Percentiles rank a stretch among this genome's conserved stretches.
Evolutionary conservation across 306 rosid genomes (phyloP).

Genomic region (Quercus agrifolia): DNA sequence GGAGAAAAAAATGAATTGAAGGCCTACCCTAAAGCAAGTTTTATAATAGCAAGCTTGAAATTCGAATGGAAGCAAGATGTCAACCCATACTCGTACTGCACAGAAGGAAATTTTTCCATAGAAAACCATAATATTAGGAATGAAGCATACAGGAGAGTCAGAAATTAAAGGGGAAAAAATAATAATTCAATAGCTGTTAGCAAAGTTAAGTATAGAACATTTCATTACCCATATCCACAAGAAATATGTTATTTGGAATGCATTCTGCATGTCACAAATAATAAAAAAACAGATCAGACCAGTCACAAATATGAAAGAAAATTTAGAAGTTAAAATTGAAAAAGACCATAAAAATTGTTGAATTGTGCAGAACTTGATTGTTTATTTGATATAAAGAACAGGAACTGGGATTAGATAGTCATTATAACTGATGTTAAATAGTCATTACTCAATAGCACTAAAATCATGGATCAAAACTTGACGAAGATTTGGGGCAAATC

Average conservation of each 20-base stretch:
- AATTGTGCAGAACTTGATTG: background rate
- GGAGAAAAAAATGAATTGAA: conserved; percentile 3
- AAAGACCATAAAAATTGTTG: background rate
- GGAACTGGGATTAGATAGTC: background rate
- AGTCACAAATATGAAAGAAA: conserved; percentile 10
- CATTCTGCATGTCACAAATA: conserved; percentile 63
- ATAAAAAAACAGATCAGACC: background rate
- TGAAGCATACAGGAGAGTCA: background rate
- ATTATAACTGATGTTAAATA: background rate
- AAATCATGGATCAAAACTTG: background rate
- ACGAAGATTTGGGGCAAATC: background rate
- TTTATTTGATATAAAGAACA: background rate
- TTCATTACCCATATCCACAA: conserved; percentile 80
- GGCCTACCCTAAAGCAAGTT: conserved; percentile 69
- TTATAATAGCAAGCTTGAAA: conserved; percentile 45
- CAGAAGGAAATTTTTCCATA: conserved; percentile 16
- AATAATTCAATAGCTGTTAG: background rate
- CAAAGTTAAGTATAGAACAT: conserved; percentile 10
- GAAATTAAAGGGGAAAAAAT: background rate
- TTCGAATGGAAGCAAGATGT: conserved; percentile 69
- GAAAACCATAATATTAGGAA: conserved; percentile 6
- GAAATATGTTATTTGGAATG: conserved; percentile 77
- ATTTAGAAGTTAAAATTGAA: background rate
- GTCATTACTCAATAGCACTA: background rate
- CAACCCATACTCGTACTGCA: conserved; percentile 76